Percentiles rank a stretch among this genome's conserved stretches.
These are phyloP conservation scores for Ananas comosus DNA, from an alignment of 176 grass and related monocot genomes.

Conservation along the genomic window DNA sequence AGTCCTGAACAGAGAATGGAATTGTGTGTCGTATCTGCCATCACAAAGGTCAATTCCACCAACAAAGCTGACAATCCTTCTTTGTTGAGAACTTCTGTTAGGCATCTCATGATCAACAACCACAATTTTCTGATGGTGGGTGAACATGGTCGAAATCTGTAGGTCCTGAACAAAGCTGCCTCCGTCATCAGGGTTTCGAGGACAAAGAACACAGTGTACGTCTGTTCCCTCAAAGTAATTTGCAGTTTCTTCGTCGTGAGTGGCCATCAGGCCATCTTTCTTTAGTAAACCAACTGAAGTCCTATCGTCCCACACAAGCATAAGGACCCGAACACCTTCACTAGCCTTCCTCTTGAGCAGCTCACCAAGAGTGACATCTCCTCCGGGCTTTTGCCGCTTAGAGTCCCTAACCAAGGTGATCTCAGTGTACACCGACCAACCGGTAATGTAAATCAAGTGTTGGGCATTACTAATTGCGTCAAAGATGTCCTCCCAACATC, in stretches of 20 bases:
- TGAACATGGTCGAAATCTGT: slow-evolving; percentile 60
- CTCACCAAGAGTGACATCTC: slow-evolving; percentile 34
- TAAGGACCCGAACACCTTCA: slow-evolving; percentile 42
- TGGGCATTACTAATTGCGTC: slow-evolving; percentile 33
- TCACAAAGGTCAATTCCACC: slow-evolving; percentile 60
- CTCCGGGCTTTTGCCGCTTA: slow-evolving; percentile 21
- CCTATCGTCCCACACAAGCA: slow-evolving; percentile 55
- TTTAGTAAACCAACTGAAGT: slow-evolving; percentile 36
- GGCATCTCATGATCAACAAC: slow-evolving; percentile 58
- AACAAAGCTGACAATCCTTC: slow-evolving; percentile 44
- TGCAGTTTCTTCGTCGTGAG: slow-evolving; percentile 48
- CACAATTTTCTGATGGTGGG: slow-evolving; percentile 59
- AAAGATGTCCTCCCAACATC: slow-evolving; percentile 64
- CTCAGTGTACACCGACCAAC: slow-evolving; percentile 57
- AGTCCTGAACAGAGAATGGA: slow-evolving; percentile 44
- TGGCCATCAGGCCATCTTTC: slow-evolving; percentile 54
- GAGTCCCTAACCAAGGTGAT: slow-evolving; percentile 35
- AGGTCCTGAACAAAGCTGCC: slow-evolving; percentile 59
- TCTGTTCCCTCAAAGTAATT: slow-evolving; percentile 41
- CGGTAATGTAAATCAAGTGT: slow-evolving; percentile 45
- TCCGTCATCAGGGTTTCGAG: slow-evolving; percentile 41
- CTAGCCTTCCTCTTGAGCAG: slow-evolving; percentile 53
- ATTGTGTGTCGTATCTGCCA: slow-evolving; percentile 48
- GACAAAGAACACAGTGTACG: slow-evolving; percentile 48
- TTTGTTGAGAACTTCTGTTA: slow-evolving; percentile 1